A percentile compares a stretch with the other conserved stretches of the same genome.
These are phyloP conservation scores for Amanita fuliginea DNA, from an alignment of 768 basidiomycete genomes.

Conservation along the genomic window DNA sequence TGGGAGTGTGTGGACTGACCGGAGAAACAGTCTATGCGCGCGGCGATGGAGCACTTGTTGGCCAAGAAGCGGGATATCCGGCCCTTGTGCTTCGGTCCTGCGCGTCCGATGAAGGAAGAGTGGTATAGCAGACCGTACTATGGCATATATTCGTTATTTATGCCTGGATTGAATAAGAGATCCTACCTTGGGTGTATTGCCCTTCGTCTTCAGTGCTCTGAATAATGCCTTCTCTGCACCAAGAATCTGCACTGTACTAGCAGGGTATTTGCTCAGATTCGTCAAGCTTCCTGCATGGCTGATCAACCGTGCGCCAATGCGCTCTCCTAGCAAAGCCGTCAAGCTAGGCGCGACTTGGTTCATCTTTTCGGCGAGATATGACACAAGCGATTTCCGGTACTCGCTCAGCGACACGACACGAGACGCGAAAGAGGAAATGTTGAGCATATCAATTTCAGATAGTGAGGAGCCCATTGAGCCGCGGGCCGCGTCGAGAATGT, in stretches of 20 bases:
- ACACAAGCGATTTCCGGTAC: slow-evolving; percentile 83
- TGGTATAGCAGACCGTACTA: slow-evolving; percentile 98
- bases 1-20: slow-evolving; percentile 30
- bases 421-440: slow-evolving; percentile 84
- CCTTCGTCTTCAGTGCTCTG: slow-evolving; percentile 95
- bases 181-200: slow-evolving; percentile 90
- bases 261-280: slow-evolving; percentile 96
- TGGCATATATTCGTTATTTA: neutral
- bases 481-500: slow-evolving; percentile 88
- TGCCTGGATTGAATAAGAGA: neutral
- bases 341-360: slow-evolving; percentile 91
- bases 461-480: slow-evolving; percentile 93
- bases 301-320: slow-evolving; percentile 87
- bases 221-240: slow-evolving; percentile 98
- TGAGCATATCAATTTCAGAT: slow-evolving; percentile 89
- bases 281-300: slow-evolving; percentile 95
- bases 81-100: slow-evolving; percentile 90
- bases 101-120: slow-evolving; percentile 93
- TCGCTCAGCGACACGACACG: slow-evolving; percentile 88
- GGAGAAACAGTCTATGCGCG: slow-evolving; percentile 90
- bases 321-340: slow-evolving; percentile 83
- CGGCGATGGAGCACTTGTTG: slow-evolving; percentile 97
- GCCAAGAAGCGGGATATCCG: slow-evolving; percentile 98
- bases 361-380: slow-evolving; percentile 94
- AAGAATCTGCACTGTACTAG: slow-evolving; percentile 94